phyloP scores from a whole-genome alignment of 306 rosid species.

The Sicyos baderoa region DNA sequence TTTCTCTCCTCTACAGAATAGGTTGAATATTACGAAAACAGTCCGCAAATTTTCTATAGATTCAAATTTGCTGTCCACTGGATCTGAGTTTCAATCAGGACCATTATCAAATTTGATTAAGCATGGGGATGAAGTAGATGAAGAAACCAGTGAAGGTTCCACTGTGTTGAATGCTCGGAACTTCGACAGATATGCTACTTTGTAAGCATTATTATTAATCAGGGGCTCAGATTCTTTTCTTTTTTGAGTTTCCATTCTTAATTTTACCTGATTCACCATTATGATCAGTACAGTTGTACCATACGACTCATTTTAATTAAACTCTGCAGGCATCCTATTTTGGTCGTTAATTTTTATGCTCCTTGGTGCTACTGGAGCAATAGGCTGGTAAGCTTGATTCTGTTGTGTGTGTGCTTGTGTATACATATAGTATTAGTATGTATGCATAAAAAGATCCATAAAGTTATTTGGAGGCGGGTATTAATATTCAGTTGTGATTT shows the following conservation, averaged over 20 bases:
- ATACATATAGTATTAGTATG: neutral
- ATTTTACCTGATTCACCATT: neutral
- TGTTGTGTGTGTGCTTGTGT: neutral
- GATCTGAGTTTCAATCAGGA: constrained; percentile 80
- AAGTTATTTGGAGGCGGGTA: neutral
- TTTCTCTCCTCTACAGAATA: constrained; percentile 58
- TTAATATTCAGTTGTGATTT: neutral
- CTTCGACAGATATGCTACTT: constrained; percentile 61
- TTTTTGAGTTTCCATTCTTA: neutral
- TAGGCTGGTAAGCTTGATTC: constrained; percentile 57
- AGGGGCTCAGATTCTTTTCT: neutral
- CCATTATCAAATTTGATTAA: constrained; percentile 46
- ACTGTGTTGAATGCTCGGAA: constrained; percentile 32
- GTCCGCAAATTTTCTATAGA: constrained; percentile 76
- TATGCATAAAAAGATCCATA: neutral
- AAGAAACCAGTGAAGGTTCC: constrained; percentile 61
- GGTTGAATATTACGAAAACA: constrained; percentile 91
- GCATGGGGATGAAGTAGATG: constrained; percentile 80
- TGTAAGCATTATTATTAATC: constrained; percentile 40
- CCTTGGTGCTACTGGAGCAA: constrained; percentile 99
- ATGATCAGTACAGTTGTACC: constrained; percentile 7
- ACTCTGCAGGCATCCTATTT: constrained; percentile 57
- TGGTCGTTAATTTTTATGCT: constrained; percentile 82
- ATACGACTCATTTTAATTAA: constrained; percentile 17
- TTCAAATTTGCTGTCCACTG: constrained; percentile 62